Evolutionary conservation across 1,284 basidiomycete genomes (phyloP), one percentile per base, ranked within the genome.

Genomic region (Ustilago xerochloae): DNA sequence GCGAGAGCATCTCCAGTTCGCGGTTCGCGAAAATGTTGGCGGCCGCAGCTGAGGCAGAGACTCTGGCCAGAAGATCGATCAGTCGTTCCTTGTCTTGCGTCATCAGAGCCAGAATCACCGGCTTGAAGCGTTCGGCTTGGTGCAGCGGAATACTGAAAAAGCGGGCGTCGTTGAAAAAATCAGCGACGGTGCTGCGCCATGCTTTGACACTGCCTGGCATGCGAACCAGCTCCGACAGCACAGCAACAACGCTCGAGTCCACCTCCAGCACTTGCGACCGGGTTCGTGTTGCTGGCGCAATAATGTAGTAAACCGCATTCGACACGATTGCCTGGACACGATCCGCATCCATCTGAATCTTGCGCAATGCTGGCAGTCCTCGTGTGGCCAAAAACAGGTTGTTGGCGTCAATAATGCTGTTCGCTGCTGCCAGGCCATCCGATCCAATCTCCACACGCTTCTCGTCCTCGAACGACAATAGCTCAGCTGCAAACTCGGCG

Each of bases 11-110:
- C 86, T 99, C 97, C 55, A 93, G 91, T 84, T 99, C 96, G 53
- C 92, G 88, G 81, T 95, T 99, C 20, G 93, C 91, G 85, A 99
- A 99, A 63, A 99, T 97, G 81, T 97, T 99, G 26, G 93, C 91
- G 0, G 94, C 95, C 0, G 91, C 90, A 1, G 93, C 91, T 0
- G 92, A 49, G 5, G 63, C 65, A 9, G 68, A 65, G 35, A 77
- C 77, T 7, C 62, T 56, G 45, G 51, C 73, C 20, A 97, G 87
- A 6, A 97, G 86, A 72, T 99, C 96, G 1, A 89, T 85, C 64
- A 99, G 89, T 0, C 92, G 90, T 35, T 93, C 90, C 85, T 92
- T 96, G 84, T 99, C 97, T 3, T 89, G 88, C 73, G 92, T 91
- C 82, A 96, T 91, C 50, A 97, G 85, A 6, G 91, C 87, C 73